Conservation (phyloP, 176 grass and related monocot genomes). For the Aegilops bicornis region DNA sequence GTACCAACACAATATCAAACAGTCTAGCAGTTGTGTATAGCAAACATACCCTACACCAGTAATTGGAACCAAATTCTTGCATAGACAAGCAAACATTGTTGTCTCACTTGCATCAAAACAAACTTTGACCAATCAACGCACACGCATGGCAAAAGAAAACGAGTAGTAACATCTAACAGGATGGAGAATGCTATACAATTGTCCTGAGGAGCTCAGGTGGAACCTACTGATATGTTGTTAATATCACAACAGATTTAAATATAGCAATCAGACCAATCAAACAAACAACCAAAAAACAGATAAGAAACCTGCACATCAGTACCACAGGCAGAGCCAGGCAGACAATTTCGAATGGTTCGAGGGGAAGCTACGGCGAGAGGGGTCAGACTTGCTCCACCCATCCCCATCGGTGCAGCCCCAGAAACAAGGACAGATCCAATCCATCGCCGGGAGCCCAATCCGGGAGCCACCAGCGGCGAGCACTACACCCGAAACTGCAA, state of each 20-base stretch:
- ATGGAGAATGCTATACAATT: neutral
- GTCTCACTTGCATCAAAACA: neutral
- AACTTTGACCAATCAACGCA: neutral
- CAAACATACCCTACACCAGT: neutral
- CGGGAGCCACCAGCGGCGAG: neutral
- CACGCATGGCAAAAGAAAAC: neutral
- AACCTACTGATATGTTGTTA: neutral
- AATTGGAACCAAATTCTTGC: neutral
- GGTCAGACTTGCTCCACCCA: neutral
- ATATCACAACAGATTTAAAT: neutral
- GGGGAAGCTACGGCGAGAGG: neutral
- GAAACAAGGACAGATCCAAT: slow-evolving; percentile 22
- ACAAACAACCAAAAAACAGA: neutral
- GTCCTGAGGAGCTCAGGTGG: neutral
- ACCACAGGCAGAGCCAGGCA: neutral
- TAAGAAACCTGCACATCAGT: neutral
- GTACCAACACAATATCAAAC: neutral
- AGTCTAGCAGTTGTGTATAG: neutral
- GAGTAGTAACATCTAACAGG: neutral
- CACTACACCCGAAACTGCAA: slow-evolving; percentile 34
- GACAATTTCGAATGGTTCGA: neutral
- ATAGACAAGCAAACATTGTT: neutral
- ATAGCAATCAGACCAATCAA: neutral
- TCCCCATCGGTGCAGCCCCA: neutral
- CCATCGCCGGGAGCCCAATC: neutral